Base-by-base conservation (phyloP, 129 eudicot genomes). In the Kitagawia praeruptora region DNA sequence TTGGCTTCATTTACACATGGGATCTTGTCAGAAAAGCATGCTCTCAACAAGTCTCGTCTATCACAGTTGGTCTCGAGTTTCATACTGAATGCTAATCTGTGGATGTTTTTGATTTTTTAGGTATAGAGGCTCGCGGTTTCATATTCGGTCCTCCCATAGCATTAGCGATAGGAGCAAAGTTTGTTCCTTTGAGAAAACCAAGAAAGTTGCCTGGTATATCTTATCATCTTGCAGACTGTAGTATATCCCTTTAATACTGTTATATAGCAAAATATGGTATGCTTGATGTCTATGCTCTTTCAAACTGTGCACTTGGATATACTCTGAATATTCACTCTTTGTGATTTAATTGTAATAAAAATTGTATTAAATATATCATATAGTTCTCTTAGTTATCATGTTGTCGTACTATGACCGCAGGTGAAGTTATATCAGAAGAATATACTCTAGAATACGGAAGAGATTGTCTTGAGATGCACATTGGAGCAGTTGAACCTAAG, bases 391-490 rank as follows among this genome's bases (percentile, higher is more conserved):
- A n/a, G 34, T n/a, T 73, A 74, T 23, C 19, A 2, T 61, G 46
- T 38, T 27, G 40, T 15, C 5, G 5, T 77, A 0, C 12, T 42
- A 77, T 70, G 54, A 73, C 4, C 80, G 66, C 87, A 94, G 98
- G 97, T 79, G 82, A 91, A 85, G 98, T 94, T 79, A 84, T 91
- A 67, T 87, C 91, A 39, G 91, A 94, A 87, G 92, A 91, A 77
- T 94, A 94, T 71, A 86, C 84, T 74, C 61, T 94, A 82, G 97
- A 94, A 85, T 94, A 94, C 44, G 98, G 98, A 82, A 87, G 86
- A 5, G 98, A 91, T 85, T 89, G 97, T 70, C 87, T 94, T 64
- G 97, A 94, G 87, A 94, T 94, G 97, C 98, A 94, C 81, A 89
- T 91, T 76, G 98, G 96, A 81, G 98, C 98, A 42, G 97, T 94